phyloP scores from a whole-genome alignment of 495 filamentous ascomycete species.

The Aspergillus ostianus region DNA sequence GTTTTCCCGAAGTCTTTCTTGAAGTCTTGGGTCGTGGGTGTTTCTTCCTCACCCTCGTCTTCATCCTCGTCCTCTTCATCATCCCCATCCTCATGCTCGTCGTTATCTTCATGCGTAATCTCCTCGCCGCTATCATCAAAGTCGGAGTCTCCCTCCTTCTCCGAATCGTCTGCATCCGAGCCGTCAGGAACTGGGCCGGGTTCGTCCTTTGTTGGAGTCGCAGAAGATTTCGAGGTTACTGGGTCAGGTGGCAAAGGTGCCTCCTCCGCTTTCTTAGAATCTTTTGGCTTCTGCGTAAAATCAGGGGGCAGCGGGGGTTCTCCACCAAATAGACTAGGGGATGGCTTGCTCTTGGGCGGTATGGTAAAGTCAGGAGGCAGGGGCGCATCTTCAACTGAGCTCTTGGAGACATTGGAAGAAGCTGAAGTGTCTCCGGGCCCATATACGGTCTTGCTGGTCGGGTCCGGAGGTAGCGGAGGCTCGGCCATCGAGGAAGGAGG shows the following conservation, averaged over 20 bases:
- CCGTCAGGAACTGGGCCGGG: slow-evolving; percentile 28
- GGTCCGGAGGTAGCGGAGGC: slow-evolving; percentile 71
- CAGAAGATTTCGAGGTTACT: slow-evolving; percentile 16
- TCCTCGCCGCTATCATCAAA: slow-evolving; percentile 25
- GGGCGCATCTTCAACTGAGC: slow-evolving; percentile 52
- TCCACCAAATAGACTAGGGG: slow-evolving; percentile 14
- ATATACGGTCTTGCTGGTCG: slow-evolving; percentile 67
- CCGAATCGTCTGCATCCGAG: slow-evolving; percentile 28
- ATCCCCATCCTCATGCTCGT: slow-evolving; percentile 37
- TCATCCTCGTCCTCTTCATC: slow-evolving; percentile 39
- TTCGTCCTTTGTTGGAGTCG: slow-evolving; percentile 17
- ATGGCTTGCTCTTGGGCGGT: slow-evolving; percentile 12
- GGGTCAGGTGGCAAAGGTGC: slow-evolving; percentile 40
- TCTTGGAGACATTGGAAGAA: slow-evolving; percentile 58
- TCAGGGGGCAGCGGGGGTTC: slow-evolving; percentile 18
- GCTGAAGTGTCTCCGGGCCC: slow-evolving; percentile 65
- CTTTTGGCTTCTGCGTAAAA: slow-evolving; percentile 10
- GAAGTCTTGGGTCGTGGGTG: slow-evolving; percentile 53
- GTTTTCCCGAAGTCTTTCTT: slow-evolving; percentile 61
- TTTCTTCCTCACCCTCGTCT: slow-evolving; percentile 46
- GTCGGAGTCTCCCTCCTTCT: slow-evolving; percentile 34
- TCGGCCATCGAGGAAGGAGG: slow-evolving; percentile 33
- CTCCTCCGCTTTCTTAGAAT: slow-evolving; percentile 12
- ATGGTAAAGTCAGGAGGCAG: slow-evolving; percentile 60
- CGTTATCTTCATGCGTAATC: slow-evolving; percentile 29